Evolutionary conservation across 331 rosid species (phyloP), one percentile per base, ranked within the genome.

Genomic region (Saraca asoca): DNA sequence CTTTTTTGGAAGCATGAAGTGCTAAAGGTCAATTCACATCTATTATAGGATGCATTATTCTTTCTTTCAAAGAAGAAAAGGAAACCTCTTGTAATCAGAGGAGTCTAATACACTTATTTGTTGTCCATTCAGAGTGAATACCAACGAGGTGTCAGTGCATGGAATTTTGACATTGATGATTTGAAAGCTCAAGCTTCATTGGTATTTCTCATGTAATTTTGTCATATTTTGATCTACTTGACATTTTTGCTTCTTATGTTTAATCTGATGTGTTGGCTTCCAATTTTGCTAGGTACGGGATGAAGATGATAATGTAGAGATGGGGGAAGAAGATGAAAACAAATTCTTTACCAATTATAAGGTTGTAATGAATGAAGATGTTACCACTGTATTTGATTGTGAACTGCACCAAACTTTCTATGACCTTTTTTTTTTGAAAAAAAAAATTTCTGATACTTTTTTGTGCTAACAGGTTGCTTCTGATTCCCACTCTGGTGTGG

Each of bases 111-210:
- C 12, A 46, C 59, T 51, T 63, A 12, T 52, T 9, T 69, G n/a
- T 76, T 72, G 39, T 59, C 35, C 18, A 71, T 58, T 58, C 81
- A 94, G 99, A 94, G 97, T 74, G 97, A 94, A 82, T 94, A 94
- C 78, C 91, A 94, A 44, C 95, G 97, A 74, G 99, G 99, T 61
- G 99, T 94, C 67, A 94, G 99, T 67, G 99, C 99, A 16, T 94
- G 99, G 99, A 88, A 94, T 85, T 94, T 94, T 9, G 96, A 94
- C 58, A 33, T 94, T 54, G 95, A 85, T 64, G 99, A 94, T 83
- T 84, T 94, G 78, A 94, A 90, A 85, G 95, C 91, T 52, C 99
- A 90, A 77, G 99, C 99, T 45, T 87, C 99, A 51, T 31, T 83
- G 97, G 99, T 94, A 83, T 75, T 85, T 55, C 55, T 45, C 59